phyloP scores from a whole-genome alignment of 129 eudicot genomes.

The Escallonia rubra region DNA sequence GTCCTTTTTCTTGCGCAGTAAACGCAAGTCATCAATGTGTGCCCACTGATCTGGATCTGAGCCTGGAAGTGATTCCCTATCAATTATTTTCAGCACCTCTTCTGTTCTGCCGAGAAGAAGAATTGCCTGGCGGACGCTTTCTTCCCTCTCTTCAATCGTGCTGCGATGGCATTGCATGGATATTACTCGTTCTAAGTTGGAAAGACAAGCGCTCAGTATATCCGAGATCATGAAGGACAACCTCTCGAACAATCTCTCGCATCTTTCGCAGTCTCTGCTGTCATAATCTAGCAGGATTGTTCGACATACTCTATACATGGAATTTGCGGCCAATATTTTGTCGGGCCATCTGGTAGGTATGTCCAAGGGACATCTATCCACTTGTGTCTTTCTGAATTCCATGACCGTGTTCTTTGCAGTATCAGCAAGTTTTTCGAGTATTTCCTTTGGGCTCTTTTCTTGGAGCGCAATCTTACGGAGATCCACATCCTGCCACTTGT shows the following conservation, averaged over 20 bases:
- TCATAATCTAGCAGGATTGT: slow-evolving; percentile 30
- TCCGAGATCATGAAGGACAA: slow-evolving; percentile 41
- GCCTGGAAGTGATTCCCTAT: slow-evolving; percentile 25
- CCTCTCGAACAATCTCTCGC: slow-evolving; percentile 28
- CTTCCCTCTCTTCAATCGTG: slow-evolving; percentile 53
- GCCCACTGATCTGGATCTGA: slow-evolving; percentile 37
- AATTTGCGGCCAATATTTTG: slow-evolving; percentile 53
- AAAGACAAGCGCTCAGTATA: slow-evolving; percentile 54
- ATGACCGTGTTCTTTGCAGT: slow-evolving; percentile 35
- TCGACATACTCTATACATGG: slow-evolving; percentile 65
- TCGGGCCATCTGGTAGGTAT: slow-evolving; percentile 55
- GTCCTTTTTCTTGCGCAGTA: slow-evolving; percentile 29
- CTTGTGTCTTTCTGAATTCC: slow-evolving; percentile 30
- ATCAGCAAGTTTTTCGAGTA: slow-evolving; percentile 34
- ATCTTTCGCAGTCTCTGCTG: slow-evolving; percentile 9
- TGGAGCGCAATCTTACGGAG: slow-evolving; percentile 29
- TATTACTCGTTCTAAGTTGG: slow-evolving; percentile 52
- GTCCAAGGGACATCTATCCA: slow-evolving; percentile 35
- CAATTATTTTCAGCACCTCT: slow-evolving; percentile 41
- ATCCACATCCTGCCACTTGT: slow-evolving; percentile 68
- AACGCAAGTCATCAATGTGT: slow-evolving; percentile 55
- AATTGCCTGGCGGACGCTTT: slow-evolving; percentile 44
- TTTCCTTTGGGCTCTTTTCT: slow-evolving; percentile 22
- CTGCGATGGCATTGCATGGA: slow-evolving; percentile 48
- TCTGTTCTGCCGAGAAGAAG: slow-evolving; percentile 59